Evolutionary conservation across 2,329 filamentous ascomycete species (phyloP).

Genomic region (Venturia oleaginea): DNA sequence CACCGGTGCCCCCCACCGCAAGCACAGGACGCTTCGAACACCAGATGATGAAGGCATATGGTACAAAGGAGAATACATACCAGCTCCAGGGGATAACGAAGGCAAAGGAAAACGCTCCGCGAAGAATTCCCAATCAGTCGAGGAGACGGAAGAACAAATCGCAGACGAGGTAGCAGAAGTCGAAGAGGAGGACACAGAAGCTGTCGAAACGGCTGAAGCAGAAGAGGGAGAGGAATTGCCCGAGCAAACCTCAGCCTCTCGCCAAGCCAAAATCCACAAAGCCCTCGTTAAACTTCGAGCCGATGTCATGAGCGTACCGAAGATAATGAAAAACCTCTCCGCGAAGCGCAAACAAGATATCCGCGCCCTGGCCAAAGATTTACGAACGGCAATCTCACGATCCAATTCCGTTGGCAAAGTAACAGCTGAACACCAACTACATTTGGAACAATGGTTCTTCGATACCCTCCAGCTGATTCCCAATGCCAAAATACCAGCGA

Average conservation of each 20-base stretch:
- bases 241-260: constrained; percentile 18
- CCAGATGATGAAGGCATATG: background rate
- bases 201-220: background rate
- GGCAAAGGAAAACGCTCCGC: background rate
- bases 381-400: background rate
- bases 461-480: background rate
- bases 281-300: constrained; percentile 39
- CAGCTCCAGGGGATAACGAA: background rate
- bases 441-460: background rate
- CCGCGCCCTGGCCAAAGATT: constrained; percentile 54
- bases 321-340: constrained; percentile 46
- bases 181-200: constrained; percentile 18
- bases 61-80: background rate
- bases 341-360: constrained; percentile 69
- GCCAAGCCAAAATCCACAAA: constrained; percentile 39
- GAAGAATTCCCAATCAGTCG: background rate
- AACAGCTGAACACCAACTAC: background rate
- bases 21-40: constrained; percentile 63
- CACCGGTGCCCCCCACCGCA: constrained; percentile 68
- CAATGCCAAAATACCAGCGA: background rate
- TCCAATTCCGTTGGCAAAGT: background rate
- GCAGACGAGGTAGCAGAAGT: constrained; percentile 1
- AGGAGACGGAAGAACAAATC: constrained; percentile 2
- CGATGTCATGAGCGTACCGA: constrained; percentile 50
- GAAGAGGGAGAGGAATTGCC: constrained; percentile 15